Base-by-base conservation (phyloP, 768 basidiomycete species). In the Kwoniella heveanensis region DNA sequence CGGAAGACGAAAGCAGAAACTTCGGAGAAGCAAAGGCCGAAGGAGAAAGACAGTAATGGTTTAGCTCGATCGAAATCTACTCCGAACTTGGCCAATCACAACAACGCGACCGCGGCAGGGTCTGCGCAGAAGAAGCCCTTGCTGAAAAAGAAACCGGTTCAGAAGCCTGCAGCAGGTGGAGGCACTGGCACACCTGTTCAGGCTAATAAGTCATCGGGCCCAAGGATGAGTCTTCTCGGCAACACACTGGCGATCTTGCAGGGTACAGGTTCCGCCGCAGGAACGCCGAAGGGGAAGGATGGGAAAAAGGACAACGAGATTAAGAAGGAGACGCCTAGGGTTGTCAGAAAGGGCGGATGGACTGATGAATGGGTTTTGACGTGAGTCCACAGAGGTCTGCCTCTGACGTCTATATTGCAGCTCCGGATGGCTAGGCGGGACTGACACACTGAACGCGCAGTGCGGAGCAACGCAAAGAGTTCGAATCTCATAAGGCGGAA, bases 241-340 rank as follows among this genome's bases (percentile, higher is more conserved):
- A 62, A 62, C 37, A 62, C 60, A 9, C 37, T 62, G n/a, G 60
- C 60, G 17, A 19, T 62, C 5, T n/a, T 62, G 22, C 60, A 62
- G 22, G 60, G 60, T 32, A 54, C 52, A 4, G 29, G 58, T 6
- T 54, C 60, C 15, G 36, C 60, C 2, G 48, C 52, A 4, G 29
- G 58, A 8, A 62, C 60, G 12, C 60, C 60, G 2, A 62, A 62
- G 19, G 53, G 29, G n/a, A 58, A 58, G 26, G 50, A 60, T 19
- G 29, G 10, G 15, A 54, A 54, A 27, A 54, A 60, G 26, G 52
- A 54, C 17, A 58, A 49, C 12, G 36, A 51, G 9, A 24, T 4
- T 8, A 54, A 54, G 37, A 39, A 54, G 26, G 48, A 50, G 25
- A 44, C 32, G 3, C 59, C 59, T 6, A 46, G 48, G 21, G 30